A percentile compares a stretch with the other conserved stretches of the same genome.
phyloP scores from a whole-genome alignment of 2,329 filamentous ascomycete genomes.

The Fusarium nanum region DNA sequence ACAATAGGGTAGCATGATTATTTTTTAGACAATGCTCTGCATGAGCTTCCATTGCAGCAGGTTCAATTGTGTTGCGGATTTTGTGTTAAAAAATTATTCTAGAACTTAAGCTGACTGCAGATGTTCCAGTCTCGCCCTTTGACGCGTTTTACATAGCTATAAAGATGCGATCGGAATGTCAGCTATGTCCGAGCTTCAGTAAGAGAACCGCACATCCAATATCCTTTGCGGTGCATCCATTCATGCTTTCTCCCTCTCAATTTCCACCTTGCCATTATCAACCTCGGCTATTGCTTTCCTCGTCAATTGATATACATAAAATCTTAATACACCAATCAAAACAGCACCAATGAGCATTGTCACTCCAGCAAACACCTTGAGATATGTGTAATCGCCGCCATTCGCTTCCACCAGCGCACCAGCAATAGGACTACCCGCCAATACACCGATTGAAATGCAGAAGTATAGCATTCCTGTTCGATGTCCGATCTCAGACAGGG shows the following conservation, averaged over 20 bases:
- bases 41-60: background rate
- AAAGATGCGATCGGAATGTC: background rate
- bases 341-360: background rate
- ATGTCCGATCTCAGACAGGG: background rate
- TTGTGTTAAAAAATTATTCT: accelerated
- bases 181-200: background rate
- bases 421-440: background rate
- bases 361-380: background rate
- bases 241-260: accelerated
- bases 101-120: accelerated
- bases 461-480: background rate
- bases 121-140: accelerated
- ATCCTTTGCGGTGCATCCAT: accelerated
- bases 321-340: background rate
- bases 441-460: background rate
- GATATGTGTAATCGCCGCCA: background rate
- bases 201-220: accelerated
- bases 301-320: background rate
- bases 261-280: background rate
- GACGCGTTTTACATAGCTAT: background rate
- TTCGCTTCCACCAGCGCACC: background rate
- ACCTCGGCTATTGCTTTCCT: background rate
- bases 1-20: background rate
- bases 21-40: background rate
- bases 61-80: background rate